A percentile compares a stretch with the other conserved stretches of the same genome.
phyloP scores from a whole-genome alignment of 441 rosid genomes.

The Eutrema salsugineum region DNA sequence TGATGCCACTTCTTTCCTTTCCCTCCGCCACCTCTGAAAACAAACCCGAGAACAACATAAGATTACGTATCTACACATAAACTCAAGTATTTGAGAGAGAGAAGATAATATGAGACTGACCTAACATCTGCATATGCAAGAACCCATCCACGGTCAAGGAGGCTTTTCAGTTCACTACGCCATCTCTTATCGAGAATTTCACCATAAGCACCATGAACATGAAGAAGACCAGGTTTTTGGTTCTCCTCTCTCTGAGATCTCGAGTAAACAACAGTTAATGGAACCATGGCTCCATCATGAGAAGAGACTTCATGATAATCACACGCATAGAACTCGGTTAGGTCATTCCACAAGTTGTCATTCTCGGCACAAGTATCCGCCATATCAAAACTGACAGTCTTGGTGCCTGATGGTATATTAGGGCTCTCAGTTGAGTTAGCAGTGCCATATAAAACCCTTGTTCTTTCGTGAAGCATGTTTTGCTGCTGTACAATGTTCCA shows the following conservation, averaged over 20 bases:
- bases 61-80: background rate
- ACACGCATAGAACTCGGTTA: slow-evolving; percentile 84
- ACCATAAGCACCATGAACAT: slow-evolving; percentile 96
- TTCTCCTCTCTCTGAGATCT: slow-evolving; percentile 42
- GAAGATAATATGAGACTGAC: slow-evolving; percentile 40
- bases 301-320: slow-evolving; percentile 68
- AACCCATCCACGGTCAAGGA: slow-evolving; percentile 98
- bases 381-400: slow-evolving; percentile 30
- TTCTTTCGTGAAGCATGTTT: slow-evolving; percentile 89
- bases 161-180: slow-evolving; percentile 92
- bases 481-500: slow-evolving; percentile 97
- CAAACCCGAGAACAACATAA: slow-evolving; percentile 6
- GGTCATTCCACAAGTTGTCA: slow-evolving; percentile 85
- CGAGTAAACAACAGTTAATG: slow-evolving; percentile 75
- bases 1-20: slow-evolving; percentile 85
- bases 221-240: slow-evolving; percentile 71
- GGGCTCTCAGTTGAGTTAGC: slow-evolving; percentile 41
- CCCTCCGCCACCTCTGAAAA: slow-evolving; percentile 90
- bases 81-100: background rate
- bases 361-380: slow-evolving; percentile 45
- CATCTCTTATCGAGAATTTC: slow-evolving; percentile 91
- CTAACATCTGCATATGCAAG: slow-evolving; percentile 96
- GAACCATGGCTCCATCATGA: slow-evolving; percentile 71
- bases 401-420: slow-evolving; percentile 34
- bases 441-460: slow-evolving; percentile 77